A percentile compares a stretch with the other conserved stretches of the same genome.
Conservation (phyloP, 192 early-diverging fungal species). For the Lobulomyces angularis region DNA sequence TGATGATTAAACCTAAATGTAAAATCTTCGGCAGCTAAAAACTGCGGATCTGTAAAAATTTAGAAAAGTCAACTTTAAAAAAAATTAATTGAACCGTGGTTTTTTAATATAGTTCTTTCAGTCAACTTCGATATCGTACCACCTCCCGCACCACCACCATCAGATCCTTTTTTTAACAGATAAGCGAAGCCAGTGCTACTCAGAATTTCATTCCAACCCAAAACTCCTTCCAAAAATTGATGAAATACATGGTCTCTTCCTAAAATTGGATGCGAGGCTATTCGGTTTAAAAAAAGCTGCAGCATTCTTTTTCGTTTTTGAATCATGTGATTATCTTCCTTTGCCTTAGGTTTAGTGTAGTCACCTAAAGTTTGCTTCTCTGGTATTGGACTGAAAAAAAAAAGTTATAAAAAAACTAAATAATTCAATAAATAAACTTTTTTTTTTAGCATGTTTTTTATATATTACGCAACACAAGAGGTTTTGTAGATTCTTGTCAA, state of each 20-base stretch:
- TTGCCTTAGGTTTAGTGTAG: conserved; percentile 72
- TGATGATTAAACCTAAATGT: conserved; percentile 76
- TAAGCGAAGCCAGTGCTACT: conserved; percentile 15
- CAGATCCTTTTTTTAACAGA: conserved; percentile 13
- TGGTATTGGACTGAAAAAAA: conserved; percentile 90
- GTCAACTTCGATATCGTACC: conserved; percentile 1
- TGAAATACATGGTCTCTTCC: conserved; percentile 83
- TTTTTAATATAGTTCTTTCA: neutral
- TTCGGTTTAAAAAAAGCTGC: conserved; percentile 83
- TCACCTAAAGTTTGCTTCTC: conserved; percentile 87
- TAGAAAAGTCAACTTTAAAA: neutral
- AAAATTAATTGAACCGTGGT: neutral
- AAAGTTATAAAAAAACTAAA: no score
- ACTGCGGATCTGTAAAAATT: conserved; percentile 55
- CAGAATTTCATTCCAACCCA: conserved; percentile 24
- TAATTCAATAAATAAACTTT: no score
- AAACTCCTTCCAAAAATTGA: conserved; percentile 65
- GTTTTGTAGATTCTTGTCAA: conserved; percentile 73
- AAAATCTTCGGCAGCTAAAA: conserved; percentile 83
- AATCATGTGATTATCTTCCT: conserved; percentile 83
- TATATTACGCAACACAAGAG: no score
- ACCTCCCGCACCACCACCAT: conserved; percentile 1
- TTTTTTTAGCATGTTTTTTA: no score
- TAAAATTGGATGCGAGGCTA: conserved; percentile 78
- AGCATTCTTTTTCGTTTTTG: conserved; percentile 85